These are phyloP conservation scores for Skeletonema menzelii DNA, from an alignment of 108 stramenopile species.

Conservation along the genomic window DNA sequence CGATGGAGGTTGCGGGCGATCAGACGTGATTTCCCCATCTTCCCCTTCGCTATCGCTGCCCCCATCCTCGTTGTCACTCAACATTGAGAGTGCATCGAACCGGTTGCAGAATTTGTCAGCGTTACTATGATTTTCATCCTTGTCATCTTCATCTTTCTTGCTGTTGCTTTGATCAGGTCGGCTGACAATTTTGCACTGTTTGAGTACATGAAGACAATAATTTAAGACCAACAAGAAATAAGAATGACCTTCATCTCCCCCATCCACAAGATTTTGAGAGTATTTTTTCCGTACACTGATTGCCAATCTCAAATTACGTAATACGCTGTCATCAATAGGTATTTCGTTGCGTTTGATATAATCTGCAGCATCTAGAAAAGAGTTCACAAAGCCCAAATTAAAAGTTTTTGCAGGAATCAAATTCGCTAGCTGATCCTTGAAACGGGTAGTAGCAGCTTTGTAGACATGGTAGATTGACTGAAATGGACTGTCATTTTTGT, in stretches of 20 bases:
- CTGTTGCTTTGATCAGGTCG: not conserved
- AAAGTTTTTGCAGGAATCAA: not conserved
- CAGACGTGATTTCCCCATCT: not conserved
- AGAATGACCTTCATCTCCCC: slow-evolving; percentile 1
- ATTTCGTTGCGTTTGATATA: not conserved
- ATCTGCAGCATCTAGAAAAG: slow-evolving; percentile 1
- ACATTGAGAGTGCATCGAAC: not conserved
- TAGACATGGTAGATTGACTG: slow-evolving; percentile 5
- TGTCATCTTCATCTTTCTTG: not conserved
- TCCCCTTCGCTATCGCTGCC: not conserved
- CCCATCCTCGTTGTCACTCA: not conserved
- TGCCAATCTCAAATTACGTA: slow-evolving; percentile 2
- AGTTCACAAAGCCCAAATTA: not conserved
- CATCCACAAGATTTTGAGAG: not conserved
- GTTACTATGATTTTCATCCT: not conserved
- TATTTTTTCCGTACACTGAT: slow-evolving; percentile 10
- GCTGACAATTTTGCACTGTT: not conserved
- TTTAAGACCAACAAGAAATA: slow-evolving; percentile 4
- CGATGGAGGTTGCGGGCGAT: not conserved
- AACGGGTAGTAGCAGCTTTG: not conserved
- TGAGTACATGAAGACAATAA: not conserved
- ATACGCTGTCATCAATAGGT: not conserved
- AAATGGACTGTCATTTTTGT: not conserved
- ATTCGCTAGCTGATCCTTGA: not conserved
- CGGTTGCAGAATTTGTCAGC: not conserved